These are phyloP conservation scores for Wallacemonas sp. DNA, from an alignment of 208 protist genomes.

Conservation along the genomic window DNA sequence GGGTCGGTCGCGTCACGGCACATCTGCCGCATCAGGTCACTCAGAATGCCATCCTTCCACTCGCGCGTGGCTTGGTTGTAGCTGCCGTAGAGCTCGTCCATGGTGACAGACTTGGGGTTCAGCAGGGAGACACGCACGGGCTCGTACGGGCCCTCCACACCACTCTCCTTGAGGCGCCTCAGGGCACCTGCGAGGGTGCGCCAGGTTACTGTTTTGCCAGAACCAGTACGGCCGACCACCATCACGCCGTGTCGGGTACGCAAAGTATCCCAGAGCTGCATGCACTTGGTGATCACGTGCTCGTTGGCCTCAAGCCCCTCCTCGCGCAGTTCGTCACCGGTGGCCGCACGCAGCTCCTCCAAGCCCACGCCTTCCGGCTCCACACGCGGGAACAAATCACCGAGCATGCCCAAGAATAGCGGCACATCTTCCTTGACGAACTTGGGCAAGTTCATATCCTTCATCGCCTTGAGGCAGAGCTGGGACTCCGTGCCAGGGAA, in stretches of 20 bases:
- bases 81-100: slow-evolving; percentile 97
- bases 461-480: slow-evolving; percentile 95
- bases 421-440: slow-evolving; percentile 96
- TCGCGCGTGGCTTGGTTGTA: slow-evolving; percentile 96
- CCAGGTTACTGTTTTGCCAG: slow-evolving; percentile 96
- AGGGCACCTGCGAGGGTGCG: slow-evolving; percentile 85
- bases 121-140: slow-evolving; percentile 88
- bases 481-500: slow-evolving; percentile 93
- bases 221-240: slow-evolving; percentile 95
- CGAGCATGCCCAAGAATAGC: slow-evolving; percentile 95
- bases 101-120: slow-evolving; percentile 97
- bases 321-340: slow-evolving; percentile 69
- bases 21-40: slow-evolving; percentile 92
- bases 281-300: slow-evolving; percentile 90
- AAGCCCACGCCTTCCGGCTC: slow-evolving; percentile 76
- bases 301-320: slow-evolving; percentile 77
- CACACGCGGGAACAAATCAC: slow-evolving; percentile 96
- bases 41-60: slow-evolving; percentile 98
- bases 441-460: slow-evolving; percentile 98
- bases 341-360: slow-evolving; percentile 82
- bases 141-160: slow-evolving; percentile 87
- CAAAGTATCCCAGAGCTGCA: slow-evolving; percentile 97
- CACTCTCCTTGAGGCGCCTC: slow-evolving; percentile 72
- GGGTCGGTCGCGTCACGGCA: slow-evolving; percentile 90
- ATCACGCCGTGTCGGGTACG: slow-evolving; percentile 97